Evolutionary conservation across 352 stramenopile genomes (phyloP), one percentile per base, ranked within the genome.

Genomic region (Phytopythium vexans): DNA sequence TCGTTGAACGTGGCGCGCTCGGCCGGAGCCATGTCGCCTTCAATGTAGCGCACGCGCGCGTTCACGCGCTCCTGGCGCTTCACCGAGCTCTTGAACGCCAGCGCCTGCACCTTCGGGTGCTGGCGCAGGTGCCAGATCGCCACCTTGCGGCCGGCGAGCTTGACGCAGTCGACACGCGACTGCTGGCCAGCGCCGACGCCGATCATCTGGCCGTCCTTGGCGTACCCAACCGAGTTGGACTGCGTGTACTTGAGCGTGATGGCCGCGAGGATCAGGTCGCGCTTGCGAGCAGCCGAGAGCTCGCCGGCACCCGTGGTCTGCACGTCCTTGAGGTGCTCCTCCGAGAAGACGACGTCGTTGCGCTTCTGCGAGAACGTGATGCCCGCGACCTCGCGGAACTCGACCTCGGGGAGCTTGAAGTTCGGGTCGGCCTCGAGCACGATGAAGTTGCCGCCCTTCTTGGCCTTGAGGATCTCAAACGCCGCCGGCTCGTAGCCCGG

Each of bases 241-340:
- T 99, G 97, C 52, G 97, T 99, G 82, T 99, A 99, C 87, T 99
- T 99, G 68, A 99, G 81, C 56, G 96, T 98, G 71, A 99, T 99
- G 46, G 92, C 97, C n/a, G 97, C 97, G 32, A 99, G 83, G 56
- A 98, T 96, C 51, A 99, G 80, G 70, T 99, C 97, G 49, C 96
- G 89, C 68, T 98, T 92, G 50, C 96, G 97, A 46, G 85, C 89
- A 27, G 97, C 86, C 15, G 86, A 85, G 6, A 99, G 68, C 42
- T 88, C 78, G 38, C 86, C 77, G 4, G 75, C 80, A 10, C 90
- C 79, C 14, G 84, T 94, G 7, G 94, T 98, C 56, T 98, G 92
- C 41, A 98, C 77, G 50, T 98, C 80, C 38, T 78, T 69, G 60
- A 99, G 86, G 73, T 99, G 92, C 38, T 94, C 78, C 27, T 89